These are phyloP conservation scores for Lactarius vividus DNA, from an alignment of 768 basidiomycete species.

Conservation along the genomic window DNA sequence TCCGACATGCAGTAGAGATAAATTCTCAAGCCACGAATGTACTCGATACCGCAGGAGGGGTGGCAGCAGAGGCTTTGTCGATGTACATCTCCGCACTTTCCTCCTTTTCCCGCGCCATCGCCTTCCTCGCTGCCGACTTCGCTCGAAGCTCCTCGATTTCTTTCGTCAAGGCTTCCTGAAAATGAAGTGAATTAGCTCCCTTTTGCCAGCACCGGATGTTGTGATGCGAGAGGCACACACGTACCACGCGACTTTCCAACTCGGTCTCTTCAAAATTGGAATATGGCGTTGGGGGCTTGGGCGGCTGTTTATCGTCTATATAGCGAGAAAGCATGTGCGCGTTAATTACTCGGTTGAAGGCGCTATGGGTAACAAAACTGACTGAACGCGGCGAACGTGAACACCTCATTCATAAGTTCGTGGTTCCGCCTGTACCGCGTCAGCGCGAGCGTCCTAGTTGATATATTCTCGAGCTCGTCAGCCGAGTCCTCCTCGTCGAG, in stretches of 20 bases:
- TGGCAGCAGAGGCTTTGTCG: conserved; percentile 3
- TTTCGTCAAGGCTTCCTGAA: conserved; percentile 52
- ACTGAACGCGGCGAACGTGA: conserved; percentile 70
- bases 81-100: conserved; percentile 17
- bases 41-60: background rate
- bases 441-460: conserved; percentile 67
- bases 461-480: conserved; percentile 68
- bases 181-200: background rate
- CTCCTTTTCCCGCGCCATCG: conserved; percentile 12
- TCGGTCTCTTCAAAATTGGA: conserved; percentile 60
- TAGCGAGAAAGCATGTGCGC: background rate
- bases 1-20: too few species aligned
- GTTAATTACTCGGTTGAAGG: background rate
- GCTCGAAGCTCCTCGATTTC: conserved; percentile 58
- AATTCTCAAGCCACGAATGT: conserved; percentile 11
- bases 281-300: conserved; percentile 46
- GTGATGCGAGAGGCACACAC: background rate
- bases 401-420: conserved; percentile 82
- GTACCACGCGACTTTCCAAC: conserved; percentile 51
- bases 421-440: conserved; percentile 78
- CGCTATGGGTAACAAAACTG: conserved; percentile 13
- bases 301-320: conserved; percentile 45
- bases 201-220: background rate
- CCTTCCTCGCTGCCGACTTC: conserved; percentile 45
- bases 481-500: conserved; percentile 28